These are phyloP conservation scores for Aureobasidium sp. DNA, from an alignment of 2,329 filamentous ascomycete genomes.

Conservation along the genomic window DNA sequence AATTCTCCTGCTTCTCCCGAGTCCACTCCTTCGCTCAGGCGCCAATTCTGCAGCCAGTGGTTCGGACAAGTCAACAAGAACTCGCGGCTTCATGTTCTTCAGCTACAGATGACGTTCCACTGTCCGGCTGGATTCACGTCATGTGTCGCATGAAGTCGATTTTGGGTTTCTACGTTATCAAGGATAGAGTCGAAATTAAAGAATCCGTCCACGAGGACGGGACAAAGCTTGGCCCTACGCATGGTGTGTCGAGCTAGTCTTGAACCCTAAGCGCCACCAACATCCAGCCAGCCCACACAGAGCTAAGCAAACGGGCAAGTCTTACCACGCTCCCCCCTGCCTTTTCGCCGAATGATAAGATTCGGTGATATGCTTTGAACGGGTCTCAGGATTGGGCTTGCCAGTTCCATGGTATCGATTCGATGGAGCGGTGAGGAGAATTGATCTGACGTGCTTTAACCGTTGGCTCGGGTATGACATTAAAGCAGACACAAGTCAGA, in stretches of 20 bases:
- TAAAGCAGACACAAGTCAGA: background rate
- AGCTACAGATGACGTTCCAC: background rate
- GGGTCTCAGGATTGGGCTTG: background rate
- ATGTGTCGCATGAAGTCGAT: background rate
- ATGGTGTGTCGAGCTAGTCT: background rate
- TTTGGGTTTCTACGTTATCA: constrained; percentile 1
- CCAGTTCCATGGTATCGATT: background rate
- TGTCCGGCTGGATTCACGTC: background rate
- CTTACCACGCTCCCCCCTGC: background rate
- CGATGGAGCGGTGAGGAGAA: background rate
- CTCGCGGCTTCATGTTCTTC: background rate
- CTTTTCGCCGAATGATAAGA: background rate
- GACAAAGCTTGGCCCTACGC: background rate
- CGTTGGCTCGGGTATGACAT: background rate
- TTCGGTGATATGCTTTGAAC: background rate
- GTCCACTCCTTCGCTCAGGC: background rate
- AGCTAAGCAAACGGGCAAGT: background rate
- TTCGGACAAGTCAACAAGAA: background rate
- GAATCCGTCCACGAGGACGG: background rate
- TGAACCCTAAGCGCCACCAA: background rate
- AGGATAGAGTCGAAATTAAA: background rate
- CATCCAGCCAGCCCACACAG: background rate
- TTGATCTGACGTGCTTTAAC: background rate
- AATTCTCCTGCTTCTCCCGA: background rate
- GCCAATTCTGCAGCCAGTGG: background rate